phyloP scores from a whole-genome alignment of 2,329 filamentous ascomycete genomes.

The Penicillium sp. region DNA sequence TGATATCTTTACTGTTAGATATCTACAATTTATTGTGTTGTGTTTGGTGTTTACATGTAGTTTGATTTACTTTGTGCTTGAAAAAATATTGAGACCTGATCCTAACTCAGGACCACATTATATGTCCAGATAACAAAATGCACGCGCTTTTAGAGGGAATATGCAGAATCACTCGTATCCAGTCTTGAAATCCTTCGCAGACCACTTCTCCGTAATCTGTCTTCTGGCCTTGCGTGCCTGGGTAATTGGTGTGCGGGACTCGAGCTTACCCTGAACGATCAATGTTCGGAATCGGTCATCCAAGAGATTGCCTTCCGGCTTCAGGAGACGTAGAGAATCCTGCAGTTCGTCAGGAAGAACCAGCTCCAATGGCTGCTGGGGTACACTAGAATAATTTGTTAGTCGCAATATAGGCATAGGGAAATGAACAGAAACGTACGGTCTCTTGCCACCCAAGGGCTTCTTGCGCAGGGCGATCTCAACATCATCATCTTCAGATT shows the following conservation, averaged over 20 bases:
- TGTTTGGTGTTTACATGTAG: background rate
- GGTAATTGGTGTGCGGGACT: constrained; percentile 72
- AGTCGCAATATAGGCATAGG: constrained; percentile 12
- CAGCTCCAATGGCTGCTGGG: constrained; percentile 76
- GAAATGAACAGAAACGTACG: constrained; percentile 37
- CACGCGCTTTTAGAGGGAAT: constrained; percentile 24
- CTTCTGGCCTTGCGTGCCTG: constrained; percentile 80
- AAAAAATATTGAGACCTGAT: constrained; percentile 3
- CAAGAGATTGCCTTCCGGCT: constrained; percentile 92
- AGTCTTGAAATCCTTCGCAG: constrained; percentile 84
- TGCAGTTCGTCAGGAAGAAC: constrained; percentile 80
- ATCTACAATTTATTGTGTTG: background rate
- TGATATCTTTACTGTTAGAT: background rate
- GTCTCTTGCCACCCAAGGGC: constrained; percentile 65
- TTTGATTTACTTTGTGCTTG: background rate
- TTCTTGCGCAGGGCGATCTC: constrained; percentile 66
- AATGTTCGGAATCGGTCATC: constrained; percentile 89
- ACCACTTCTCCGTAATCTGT: constrained; percentile 92
- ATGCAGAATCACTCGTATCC: constrained; percentile 26
- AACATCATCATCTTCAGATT: constrained; percentile 52
- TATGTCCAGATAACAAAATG: constrained; percentile 20
- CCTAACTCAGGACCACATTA: constrained; percentile 12
- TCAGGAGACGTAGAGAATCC: constrained; percentile 75
- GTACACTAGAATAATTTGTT: constrained; percentile 40
- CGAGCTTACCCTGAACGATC: constrained; percentile 83